These are phyloP conservation scores for Phytophthora macrochlamydospora DNA, from an alignment of 352 stramenopile genomes.

Conservation along the genomic window DNA sequence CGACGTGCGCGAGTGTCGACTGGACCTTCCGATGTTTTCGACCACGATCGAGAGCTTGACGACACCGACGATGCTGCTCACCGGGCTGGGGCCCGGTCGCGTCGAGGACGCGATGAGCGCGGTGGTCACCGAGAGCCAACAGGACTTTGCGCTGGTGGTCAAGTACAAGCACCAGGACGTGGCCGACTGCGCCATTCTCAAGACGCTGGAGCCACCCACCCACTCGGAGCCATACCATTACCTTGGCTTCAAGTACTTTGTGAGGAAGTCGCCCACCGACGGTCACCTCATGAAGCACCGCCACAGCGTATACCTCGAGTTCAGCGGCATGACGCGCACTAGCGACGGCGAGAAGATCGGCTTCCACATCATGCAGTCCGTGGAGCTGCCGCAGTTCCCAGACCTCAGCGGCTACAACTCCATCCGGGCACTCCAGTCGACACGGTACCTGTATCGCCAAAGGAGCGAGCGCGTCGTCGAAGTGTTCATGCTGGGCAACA, in stretches of 20 bases:
- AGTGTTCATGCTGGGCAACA: constrained; percentile 66
- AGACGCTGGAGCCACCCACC: constrained; percentile 57
- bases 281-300: constrained; percentile 54
- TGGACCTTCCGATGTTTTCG: constrained; percentile 36
- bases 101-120: constrained; percentile 67
- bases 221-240: constrained; percentile 54
- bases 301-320: constrained; percentile 67
- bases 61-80: constrained; percentile 50
- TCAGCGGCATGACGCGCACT: constrained; percentile 47
- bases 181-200: constrained; percentile 64
- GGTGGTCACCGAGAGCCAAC: constrained; percentile 52
- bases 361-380: constrained; percentile 77
- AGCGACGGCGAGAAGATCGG: constrained; percentile 52
- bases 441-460: constrained; percentile 65
- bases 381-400: constrained; percentile 62
- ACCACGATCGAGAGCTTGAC: constrained; percentile 35
- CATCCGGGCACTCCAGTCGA: constrained; percentile 52
- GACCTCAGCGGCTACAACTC: constrained; percentile 57
- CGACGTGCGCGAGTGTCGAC: constrained; percentile 28
- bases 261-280: constrained; percentile 50
- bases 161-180: constrained; percentile 68
- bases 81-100: constrained; percentile 47
- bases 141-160: constrained; percentile 59
- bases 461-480: constrained; percentile 55
- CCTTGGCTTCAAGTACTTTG: constrained; percentile 75